phyloP scores from a whole-genome alignment of 1,284 basidiomycete species.

The Heterobasidion occidentale region DNA sequence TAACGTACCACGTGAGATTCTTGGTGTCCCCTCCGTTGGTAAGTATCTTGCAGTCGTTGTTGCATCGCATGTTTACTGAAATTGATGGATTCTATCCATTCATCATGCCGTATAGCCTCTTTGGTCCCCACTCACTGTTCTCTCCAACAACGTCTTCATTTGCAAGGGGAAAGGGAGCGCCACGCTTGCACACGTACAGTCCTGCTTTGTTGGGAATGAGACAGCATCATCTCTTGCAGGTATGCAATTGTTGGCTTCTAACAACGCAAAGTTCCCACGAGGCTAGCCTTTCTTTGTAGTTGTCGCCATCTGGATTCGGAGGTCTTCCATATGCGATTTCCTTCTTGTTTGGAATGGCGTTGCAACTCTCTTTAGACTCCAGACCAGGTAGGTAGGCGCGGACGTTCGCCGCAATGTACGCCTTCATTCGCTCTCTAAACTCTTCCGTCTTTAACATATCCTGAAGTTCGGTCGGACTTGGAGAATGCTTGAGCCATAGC shows the following conservation, averaged over 20 bases:
- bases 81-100: conserved; percentile 23
- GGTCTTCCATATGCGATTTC: background rate
- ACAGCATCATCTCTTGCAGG: conserved; percentile 19
- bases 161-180: conserved; percentile 23
- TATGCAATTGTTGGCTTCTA: conserved; percentile 23
- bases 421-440: background rate
- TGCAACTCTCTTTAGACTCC: background rate
- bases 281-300: background rate
- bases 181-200: conserved; percentile 22
- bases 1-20: conserved; percentile 11
- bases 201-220: conserved; percentile 14
- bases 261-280: conserved; percentile 8
- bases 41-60: conserved; percentile 28
- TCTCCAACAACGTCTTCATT: conserved; percentile 15
- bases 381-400: background rate
- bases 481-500: conserved; percentile 10
- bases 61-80: conserved; percentile 16
- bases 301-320: background rate
- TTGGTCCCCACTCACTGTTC: conserved; percentile 14
- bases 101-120: conserved; percentile 17
- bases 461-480: background rate
- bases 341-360: background rate
- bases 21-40: conserved; percentile 23
- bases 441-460: background rate
- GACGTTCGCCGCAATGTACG: background rate